Evolutionary conservation across 495 filamentous ascomycete species (phyloP), one percentile per base, ranked within the genome.

Genomic region (Trichoderma erinaceum): DNA sequence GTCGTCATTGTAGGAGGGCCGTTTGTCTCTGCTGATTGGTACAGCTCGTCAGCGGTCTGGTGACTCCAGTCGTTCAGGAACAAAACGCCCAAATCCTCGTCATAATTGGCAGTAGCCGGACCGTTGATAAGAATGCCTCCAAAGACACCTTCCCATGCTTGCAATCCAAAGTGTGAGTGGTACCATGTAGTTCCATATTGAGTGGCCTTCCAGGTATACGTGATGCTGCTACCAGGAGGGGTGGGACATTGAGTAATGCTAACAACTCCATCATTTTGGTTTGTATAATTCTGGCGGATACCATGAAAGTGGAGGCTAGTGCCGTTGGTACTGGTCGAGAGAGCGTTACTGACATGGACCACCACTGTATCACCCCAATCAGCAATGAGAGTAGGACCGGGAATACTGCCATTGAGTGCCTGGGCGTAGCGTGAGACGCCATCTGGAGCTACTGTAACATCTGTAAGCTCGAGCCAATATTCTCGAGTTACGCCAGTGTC

Each of bases 141-240:
- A 35, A 74, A 72, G 29, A 78, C 71, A 5, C 82, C 82, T 66
- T 81, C 76, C 68, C 74, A 76, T 44, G 80, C 79, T 69, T 88
- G 85, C 7, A 82, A 71, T 10, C 76, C 77, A 66, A 80, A 84
- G 70, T 89, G 86, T 35, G 79, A 82, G 70, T 87, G 86, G 66
- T 86, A 89, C 85, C 84, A 88, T n/a, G 80, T 75, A 0, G 79
- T 80, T 11, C 86, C 86, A 67, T 88, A 88, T 65, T 74, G 78
- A 10, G 70, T 76, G 4, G 78, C 82, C 41, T 75, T 73, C 56
- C 77, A 84, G 38, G 65, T 81, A 70, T 89, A 88, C 0, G 84
- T 67, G 18, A 69, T 72, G 4, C 78, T 72, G 15, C 80, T 82
- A 32, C 78, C 78, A 32, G 78, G 75, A 64, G 78, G 68, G 38